phyloP scores from a whole-genome alignment of 73 alveolate genomes.

The Blepharisma japonicum region DNA sequence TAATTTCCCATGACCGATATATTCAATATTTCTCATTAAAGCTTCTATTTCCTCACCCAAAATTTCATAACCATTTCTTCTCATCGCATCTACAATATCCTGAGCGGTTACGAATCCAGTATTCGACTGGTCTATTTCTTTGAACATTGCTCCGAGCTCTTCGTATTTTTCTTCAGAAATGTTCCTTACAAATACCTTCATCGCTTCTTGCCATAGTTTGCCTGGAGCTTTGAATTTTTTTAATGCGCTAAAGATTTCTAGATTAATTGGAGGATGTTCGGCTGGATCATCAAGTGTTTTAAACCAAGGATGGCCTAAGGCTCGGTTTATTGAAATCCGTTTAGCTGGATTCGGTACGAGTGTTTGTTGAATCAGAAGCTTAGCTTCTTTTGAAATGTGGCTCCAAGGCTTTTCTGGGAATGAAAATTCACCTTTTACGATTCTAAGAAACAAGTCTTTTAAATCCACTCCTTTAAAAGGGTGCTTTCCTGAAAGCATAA shows the following conservation, averaged over 20 bases:
- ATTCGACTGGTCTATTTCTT: slow-evolving; percentile 4
- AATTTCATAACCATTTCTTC: slow-evolving; percentile 12
- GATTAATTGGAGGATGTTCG: not conserved
- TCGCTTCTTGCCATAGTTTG: slow-evolving; percentile 31
- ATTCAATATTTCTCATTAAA: not conserved
- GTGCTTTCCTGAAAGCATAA: slow-evolving; percentile 22
- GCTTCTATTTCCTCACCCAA: slow-evolving; percentile 14
- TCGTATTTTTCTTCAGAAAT: slow-evolving; percentile 5
- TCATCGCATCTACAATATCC: slow-evolving; percentile 22
- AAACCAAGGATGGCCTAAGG: slow-evolving; percentile 67
- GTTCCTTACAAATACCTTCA: slow-evolving; percentile 19
- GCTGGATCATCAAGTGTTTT: too few species aligned
- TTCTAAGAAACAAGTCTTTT: not conserved
- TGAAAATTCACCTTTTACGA: not conserved
- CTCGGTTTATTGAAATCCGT: slow-evolving; percentile 49
- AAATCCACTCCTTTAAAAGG: slow-evolving; percentile 25
- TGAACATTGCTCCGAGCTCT: slow-evolving; percentile 1
- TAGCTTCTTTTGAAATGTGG: slow-evolving; percentile 53
- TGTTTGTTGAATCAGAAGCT: slow-evolving; percentile 51
- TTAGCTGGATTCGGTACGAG: slow-evolving; percentile 45
- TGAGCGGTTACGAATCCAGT: slow-evolving; percentile 29
- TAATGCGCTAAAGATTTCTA: not conserved
- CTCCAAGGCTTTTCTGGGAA: slow-evolving; percentile 41
- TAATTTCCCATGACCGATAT: slow-evolving; percentile 16
- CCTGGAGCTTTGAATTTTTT: slow-evolving; percentile 22